Base-by-base conservation (phyloP, 441 rosid genomes). In the Flueggea neowawraea region DNA sequence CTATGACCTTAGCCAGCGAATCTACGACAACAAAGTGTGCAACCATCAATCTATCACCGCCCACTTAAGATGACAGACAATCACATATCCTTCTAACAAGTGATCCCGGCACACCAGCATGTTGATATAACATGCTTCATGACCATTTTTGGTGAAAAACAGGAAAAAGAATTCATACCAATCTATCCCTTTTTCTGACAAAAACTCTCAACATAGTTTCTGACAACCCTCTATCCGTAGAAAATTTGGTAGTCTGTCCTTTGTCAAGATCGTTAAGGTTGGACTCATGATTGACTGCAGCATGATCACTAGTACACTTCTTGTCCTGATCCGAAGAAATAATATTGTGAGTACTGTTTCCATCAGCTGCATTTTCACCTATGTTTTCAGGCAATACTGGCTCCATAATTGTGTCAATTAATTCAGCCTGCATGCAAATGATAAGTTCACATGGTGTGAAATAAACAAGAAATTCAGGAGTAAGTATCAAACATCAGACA, bases 171-270 rank as follows among this genome's bases (percentile, higher is more conserved):
- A 66, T 28, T 13, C 67, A 31, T 86, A 93, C 97, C 92, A 86
- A 67, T 65, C 74, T 74, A 74, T 88, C 89, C 73, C 92, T 85
- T 69, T 80, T 84, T 48, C 78, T 70, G 58, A 71, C 75, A 54
- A 82, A 74, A 70, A 82, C 68, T 64, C 68, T 75, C 63, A 81
- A 36, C 49, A 97, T 95, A 67, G 85, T 75, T 65, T 84, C 75
- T 3, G 86, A 80, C 33, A 91, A 28, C 47, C 67, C 56, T 62
- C 67, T 66, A 47, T 79, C 87, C 67, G 67, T 82, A 31, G 87
- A 81, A 62, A 79, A 79, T 64, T 81, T 52, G 49, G 70, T n/a
- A 3, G 66, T 53, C 28, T 52, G 61, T 57, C 73, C 62, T 71
- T 77, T 80, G 33, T 73, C 83, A 43, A 73, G 73, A 69, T 73